A percentile compares a stretch with the other conserved stretches of the same genome.
Conservation (phyloP, 2,329 filamentous ascomycete genomes). For the Sporothrix pallida region DNA sequence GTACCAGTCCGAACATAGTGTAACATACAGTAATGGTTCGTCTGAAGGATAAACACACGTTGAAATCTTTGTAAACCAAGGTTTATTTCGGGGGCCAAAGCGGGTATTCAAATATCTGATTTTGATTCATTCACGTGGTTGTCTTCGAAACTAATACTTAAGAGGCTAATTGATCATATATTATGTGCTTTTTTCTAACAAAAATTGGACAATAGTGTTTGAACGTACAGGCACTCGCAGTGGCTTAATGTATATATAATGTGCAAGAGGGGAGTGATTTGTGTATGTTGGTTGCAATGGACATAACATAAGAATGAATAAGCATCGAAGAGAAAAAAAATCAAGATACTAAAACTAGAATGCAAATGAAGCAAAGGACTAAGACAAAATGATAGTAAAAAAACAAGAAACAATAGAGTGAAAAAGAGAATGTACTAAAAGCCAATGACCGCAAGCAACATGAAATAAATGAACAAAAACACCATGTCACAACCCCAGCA, state of each 20-base stretch:
- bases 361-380: background rate
- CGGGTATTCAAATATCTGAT: too few relatives aligned
- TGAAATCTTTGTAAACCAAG: too few relatives aligned
- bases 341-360: background rate
- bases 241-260: background rate
- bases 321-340: background rate
- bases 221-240: background rate
- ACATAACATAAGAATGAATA: background rate
- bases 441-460: background rate
- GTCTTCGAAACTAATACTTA: too few relatives aligned
- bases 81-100: too few relatives aligned
- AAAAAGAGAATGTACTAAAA: conserved; percentile 2
- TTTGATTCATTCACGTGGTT: too few relatives aligned
- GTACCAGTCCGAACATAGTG: too few relatives aligned
- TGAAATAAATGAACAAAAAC: background rate
- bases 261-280: background rate
- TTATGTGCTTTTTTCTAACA: background rate
- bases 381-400: background rate
- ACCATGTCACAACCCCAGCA: background rate
- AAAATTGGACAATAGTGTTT: background rate
- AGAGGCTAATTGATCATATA: background rate
- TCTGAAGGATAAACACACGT: too few relatives aligned
- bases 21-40: too few relatives aligned
- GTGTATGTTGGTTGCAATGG: conserved; percentile 1
- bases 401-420: background rate